Evolutionary conservation across 805 yeast genomes (phyloP), one percentile per base, ranked within the genome.

Genomic region (Starmerella khaoyaiensis): DNA sequence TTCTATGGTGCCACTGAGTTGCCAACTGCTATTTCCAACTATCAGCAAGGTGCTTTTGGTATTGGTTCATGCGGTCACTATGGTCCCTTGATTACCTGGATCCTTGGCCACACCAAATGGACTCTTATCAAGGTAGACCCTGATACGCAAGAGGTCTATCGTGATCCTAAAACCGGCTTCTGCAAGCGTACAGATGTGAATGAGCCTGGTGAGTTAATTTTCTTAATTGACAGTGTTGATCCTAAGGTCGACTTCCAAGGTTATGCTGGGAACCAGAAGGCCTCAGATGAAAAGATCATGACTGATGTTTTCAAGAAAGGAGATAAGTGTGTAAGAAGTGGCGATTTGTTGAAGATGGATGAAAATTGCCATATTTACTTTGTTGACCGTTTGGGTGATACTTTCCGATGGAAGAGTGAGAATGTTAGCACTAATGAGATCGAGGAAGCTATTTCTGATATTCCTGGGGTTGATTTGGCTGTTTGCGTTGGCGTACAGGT

Each of bases 371-470:
- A 76, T 46, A 67, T 79, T 55, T 82, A 78, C 59, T 86, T 86
- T 58, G 82, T 84, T 31, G 97, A 86, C 63, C 67, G 97, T 53
- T 61, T 87, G 52, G 97, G 97, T 28, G 97, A 86, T 54, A 87
- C 96, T 0, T 86, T 80, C 63, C 68, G 97, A 50, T 86, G 97
- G 97, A 87, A 83, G 61, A 79, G 93, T 2, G 97, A 86, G 61
- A 86, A 86, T 57, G 95, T 87, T 9, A 75, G 90, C 14, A 84
- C 96, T 11, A 76, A 86, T 23, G 96, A 86, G 61, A 95, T 86
- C 27, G 96, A 87, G 55, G 79, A 77, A 53, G 66, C 70, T 58
- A 55, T 62, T 34, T 55, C 62, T 21, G 61, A 57, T 18, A 44
- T 54, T 22, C 57, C 59, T 17, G 61, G 58, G 18, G 47, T 59